Percentiles rank a stretch among this genome's conserved stretches.
Evolutionary conservation across 805 yeast species (phyloP).

Genomic region (Saccharomyces paradoxus): DNA sequence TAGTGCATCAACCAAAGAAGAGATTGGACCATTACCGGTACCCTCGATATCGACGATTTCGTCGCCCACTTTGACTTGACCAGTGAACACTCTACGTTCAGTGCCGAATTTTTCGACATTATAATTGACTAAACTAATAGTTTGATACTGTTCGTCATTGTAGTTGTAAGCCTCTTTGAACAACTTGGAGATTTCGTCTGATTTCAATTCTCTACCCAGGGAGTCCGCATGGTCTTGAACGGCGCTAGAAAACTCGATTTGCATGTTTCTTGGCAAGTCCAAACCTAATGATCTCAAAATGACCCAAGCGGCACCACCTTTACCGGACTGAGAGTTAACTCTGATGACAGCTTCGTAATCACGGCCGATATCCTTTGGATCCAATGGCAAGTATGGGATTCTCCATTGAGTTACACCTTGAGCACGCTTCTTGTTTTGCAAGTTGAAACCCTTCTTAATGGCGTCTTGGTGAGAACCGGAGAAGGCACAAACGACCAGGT

Average conservation of each 20-base stretch:
- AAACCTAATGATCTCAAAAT: slow-evolving; percentile 61
- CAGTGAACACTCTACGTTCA: slow-evolving; percentile 37
- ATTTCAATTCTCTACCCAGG: slow-evolving; percentile 60
- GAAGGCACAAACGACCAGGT: slow-evolving; percentile 71
- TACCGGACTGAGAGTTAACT: slow-evolving; percentile 82
- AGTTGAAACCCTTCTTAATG: slow-evolving; percentile 55
- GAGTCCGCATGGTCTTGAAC: slow-evolving; percentile 60
- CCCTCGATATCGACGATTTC: slow-evolving; percentile 38
- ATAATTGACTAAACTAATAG: slow-evolving; percentile 35
- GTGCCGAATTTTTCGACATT: slow-evolving; percentile 33
- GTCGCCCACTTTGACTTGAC: slow-evolving; percentile 34
- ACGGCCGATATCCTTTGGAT: slow-evolving; percentile 75
- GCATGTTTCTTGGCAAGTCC: slow-evolving; percentile 66
- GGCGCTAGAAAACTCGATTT: slow-evolving; percentile 55
- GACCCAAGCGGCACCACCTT: slow-evolving; percentile 84
- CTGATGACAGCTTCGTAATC: slow-evolving; percentile 75
- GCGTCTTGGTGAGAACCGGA: slow-evolving; percentile 70
- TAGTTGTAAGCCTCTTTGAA: slow-evolving; percentile 50
- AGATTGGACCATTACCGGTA: slow-evolving; percentile 72
- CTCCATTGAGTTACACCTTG: slow-evolving; percentile 50
- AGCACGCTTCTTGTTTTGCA: slow-evolving; percentile 43
- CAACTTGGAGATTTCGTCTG: slow-evolving; percentile 53
- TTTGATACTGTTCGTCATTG: slow-evolving; percentile 28
- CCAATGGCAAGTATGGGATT: slow-evolving; percentile 71
- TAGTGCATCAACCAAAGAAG: slow-evolving; percentile 61